Conservation (phyloP, 1,139 yeast species). For the Trichomonascaceae sp. region DNA sequence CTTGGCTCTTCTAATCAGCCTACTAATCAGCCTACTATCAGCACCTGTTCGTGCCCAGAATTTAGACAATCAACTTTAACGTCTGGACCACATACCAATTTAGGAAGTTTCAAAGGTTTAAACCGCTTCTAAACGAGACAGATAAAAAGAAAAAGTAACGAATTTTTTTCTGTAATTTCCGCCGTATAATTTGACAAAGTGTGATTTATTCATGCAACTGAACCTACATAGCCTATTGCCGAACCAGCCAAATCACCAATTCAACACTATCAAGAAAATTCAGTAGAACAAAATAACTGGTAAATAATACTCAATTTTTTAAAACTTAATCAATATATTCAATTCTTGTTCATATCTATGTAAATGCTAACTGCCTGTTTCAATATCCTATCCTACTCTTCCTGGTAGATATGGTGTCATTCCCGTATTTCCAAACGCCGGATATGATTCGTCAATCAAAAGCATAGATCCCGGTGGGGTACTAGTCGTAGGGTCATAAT, state of each 20-base stretch:
- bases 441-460: slow-evolving; percentile 18
- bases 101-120: background rate
- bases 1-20: too few species aligned
- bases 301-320: too few species aligned
- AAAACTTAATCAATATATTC: background rate
- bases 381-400: background rate
- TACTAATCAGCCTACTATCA: background rate
- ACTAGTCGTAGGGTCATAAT: slow-evolving; percentile 6
- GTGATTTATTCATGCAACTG: background rate
- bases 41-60: background rate
- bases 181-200: background rate
- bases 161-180: background rate
- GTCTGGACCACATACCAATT: background rate
- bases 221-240: background rate
- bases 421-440: slow-evolving; percentile 24
- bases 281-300: too few species aligned
- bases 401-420: slow-evolving; percentile 29
- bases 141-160: background rate
- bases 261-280: too few species aligned
- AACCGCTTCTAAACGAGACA: background rate
- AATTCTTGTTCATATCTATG: background rate
- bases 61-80: background rate
- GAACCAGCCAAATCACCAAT: background rate
- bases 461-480: slow-evolving; percentile 30
- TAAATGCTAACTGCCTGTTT: background rate